Evolutionary conservation across 1,284 basidiomycete genomes (phyloP), one percentile per base, ranked within the genome.

Genomic region (Malassezia slooffiae): DNA sequence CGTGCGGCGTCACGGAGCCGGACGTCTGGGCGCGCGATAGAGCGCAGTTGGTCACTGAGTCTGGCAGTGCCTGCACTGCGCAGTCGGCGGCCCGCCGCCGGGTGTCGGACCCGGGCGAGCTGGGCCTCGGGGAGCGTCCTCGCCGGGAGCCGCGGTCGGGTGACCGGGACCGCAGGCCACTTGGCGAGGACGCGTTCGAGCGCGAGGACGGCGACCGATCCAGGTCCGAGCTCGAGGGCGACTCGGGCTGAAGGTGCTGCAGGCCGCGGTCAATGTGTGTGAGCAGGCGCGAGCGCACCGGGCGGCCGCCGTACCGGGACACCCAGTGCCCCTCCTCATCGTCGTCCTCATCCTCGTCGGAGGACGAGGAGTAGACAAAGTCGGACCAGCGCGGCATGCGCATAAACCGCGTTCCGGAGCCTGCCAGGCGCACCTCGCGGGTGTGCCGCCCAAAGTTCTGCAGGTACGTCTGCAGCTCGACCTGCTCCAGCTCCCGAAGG

Each of bases 311-410:
- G 1, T 34, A 24, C n/a, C 16, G 13, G n/a, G 22, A 30, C 16
- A 20, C 34, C 2, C 34, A 34, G 13, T 41, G 39, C 17, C 21
- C 33, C 21, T 36, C 30, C 19, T 34, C n/a, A 13, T 23, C 12
- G 12, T 34, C 16, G 13, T 37, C 22, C 17, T 41, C 34, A n/a
- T 41, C 15, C 6, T 36, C 29, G 21, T 48, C 39, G 3, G 55
- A 61, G 16, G 55, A 50, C 1, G 61, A 54, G 2, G 60, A 57
- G 23, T 67, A 55, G 6, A 48, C 48, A 45, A 69, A 69, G 44
- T 69, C 66, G 19, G 55, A 51, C 64, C 64, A 67, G 27, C 59
- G 48, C 9, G 66, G 66, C 63, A 69, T 64, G 20, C 66, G 44
- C 19, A 54, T 46, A 39, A 53, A 55, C 20, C 58, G 49, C 28